Base-by-base conservation (phyloP, 306 rosid species). In the Sechiopsis laciniata region DNA sequence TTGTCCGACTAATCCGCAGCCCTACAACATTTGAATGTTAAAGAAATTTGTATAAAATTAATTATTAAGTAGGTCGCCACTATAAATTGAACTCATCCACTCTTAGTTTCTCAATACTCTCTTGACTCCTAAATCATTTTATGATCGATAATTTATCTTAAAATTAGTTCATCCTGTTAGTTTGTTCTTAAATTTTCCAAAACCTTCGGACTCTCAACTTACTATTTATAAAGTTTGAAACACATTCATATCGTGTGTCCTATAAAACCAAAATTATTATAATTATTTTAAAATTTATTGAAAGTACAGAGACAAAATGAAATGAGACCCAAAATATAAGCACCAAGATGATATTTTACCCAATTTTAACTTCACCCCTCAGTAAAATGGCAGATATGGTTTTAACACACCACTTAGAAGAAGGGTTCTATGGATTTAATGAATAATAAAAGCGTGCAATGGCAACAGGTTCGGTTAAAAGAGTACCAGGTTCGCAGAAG, bases 401-500 rank as follows among this genome's bases (percentile, higher is more conserved):
- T 26, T 26, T 26, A 26, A 26, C 29, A 26, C 2, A 26, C 29
- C 29, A 45, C 9, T 4, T 4, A 19, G 51, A 65, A 19, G 55
- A 16, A 45, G 7, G 55, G 48, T 10, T 16, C 11, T 0, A 68
- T 6, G 32, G 56, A 20, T 68, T 13, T 11, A 21, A 61, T 5
- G 67, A 61, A 61, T 13, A 26, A 13, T 12, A 14, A 13, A 26
- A 60, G 42, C 4, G 8, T 12, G 67, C 10, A 61, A 61, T 14
- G 45, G 10, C 45, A 24, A 29, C 14, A 21, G 15, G 64, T 15
- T 61, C 7, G 15, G 45, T 21, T 14, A 61, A 61, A 68, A 21
- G 77, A 63, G 35, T 37, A 74, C 79, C 77, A 67, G 56, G 77
- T 81, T 75, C 35, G n/a, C 70, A 29, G 68, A 50, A 62, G 37